Base-by-base conservation (phyloP, 345 rosid species). In the Pugionium dolabratum region DNA sequence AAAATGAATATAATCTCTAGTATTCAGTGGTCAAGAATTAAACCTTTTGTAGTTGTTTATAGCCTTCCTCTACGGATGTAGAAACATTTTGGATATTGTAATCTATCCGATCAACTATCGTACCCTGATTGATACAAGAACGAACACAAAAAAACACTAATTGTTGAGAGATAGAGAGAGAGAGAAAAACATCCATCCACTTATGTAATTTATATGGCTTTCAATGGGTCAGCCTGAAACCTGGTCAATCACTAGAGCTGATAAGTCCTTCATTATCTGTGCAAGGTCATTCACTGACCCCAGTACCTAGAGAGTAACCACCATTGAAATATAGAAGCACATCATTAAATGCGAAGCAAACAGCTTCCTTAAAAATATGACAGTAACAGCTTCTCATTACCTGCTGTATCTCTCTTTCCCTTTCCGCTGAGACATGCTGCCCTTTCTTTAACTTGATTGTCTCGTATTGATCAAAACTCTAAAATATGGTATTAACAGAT, bases 221-320 rank as follows among this genome's bases (percentile, higher is more conserved):
- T 67, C 29, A 10, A 42, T 42, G 26, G 70, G 64, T 44, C 4
- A 50, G 18, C 28, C 18, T 26, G 64, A 64, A 54, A 91, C 97
- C 96, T 91, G 97, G 64, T 91, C 97, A 81, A 91, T 91, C 67
- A 88, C 97, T 71, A 91, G 91, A 57, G 82, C 84, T 1, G 96
- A 91, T 69, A 91, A 67, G 78, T 91, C 97, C 71, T 91, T 91
- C 97, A 91, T 88, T 52, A 91, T 85, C 76, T 91, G 94, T 67
- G 96, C 96, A 51, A 91, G 90, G 66, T 91, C 97, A 70, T 84
- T 85, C 74, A 91, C 97, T 0, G 97, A 88, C 37, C 90, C 83
- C 79, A 88, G 81, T 5, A 84, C 97, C 97, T 91, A 75, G 9
- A 62, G 11, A 45, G n/a, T 34, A 56, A 3, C 39, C 43, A 58